Base-by-base conservation (phyloP, 2,329 filamentous ascomycete genomes). In the Aspergillus fischeri region DNA sequence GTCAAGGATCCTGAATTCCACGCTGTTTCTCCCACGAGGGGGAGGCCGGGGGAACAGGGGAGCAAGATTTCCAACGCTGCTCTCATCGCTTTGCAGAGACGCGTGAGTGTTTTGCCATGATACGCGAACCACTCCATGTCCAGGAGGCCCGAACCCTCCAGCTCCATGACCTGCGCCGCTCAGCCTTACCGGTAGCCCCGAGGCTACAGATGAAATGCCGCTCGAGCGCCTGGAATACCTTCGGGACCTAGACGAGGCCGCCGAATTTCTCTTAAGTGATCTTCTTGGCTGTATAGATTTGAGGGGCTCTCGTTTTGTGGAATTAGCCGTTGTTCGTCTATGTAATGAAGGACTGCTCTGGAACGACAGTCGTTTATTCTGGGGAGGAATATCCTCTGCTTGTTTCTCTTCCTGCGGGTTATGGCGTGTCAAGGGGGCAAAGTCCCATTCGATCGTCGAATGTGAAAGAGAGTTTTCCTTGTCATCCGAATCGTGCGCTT, bases 101-200 rank as follows among this genome's bases (percentile, higher is more conserved):
- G 59, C 59, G 32, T 69, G 68, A 0, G 69, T 70, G 52, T 71
- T 74, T 55, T 75, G 72, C 74, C 74, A 76, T 35, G 74, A 76
- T 47, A 66, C 60, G 17, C 70, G 67, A 6, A 72, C 70, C 3
- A 70, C 53, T n/a, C 70, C 71, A 55, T 70, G 66, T 9, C 72
- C 70, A 4, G 70, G 65, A 32, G 71, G 69, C n/a, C 71, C 69
- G 17, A 75, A 68, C 3, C 73, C 73, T 44, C 75, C 75, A 2
- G 73, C 70, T 4, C 75, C 75, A 61, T 77, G 75, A 2, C 75
- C 75, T 20, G 74, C 75, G 20, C 75, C 75, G 53, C 74, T 77
- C 20, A 73, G 63, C 55, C 75, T 65, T n/a, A 72, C 63, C 0
- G 75, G 74, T 32, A 77, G 63, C 9, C 74, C 74, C 5, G 72